Percentiles rank a stretch among this genome's conserved stretches.
phyloP scores from a whole-genome alignment of 805 yeast genomes.

The Hanseniaspora mollemarum region DNA sequence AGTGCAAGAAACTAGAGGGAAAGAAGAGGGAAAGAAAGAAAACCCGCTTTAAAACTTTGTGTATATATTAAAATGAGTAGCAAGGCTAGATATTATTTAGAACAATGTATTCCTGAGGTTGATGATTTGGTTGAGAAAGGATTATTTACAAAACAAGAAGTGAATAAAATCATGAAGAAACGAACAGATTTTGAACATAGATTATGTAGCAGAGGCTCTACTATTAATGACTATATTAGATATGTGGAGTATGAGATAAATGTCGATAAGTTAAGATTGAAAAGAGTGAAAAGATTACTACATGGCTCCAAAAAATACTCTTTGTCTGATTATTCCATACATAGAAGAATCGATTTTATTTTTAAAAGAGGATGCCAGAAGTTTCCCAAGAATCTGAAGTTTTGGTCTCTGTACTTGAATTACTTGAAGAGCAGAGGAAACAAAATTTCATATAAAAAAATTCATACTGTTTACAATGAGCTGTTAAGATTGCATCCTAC shows the following conservation, averaged over 20 bases:
- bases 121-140: conserved; percentile 77
- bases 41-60: too few relatives aligned
- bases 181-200: conserved; percentile 94
- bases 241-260: conserved; percentile 73
- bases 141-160: conserved; percentile 70
- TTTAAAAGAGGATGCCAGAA: conserved; percentile 72
- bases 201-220: conserved; percentile 70
- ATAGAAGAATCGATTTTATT: conserved; percentile 66
- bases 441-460: conserved; percentile 55
- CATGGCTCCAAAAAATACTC: conserved; percentile 49
- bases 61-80: conserved; percentile 30
- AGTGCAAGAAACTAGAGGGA: too few relatives aligned
- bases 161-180: conserved; percentile 74
- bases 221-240: conserved; percentile 60
- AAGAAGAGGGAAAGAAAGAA: too few relatives aligned
- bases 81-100: conserved; percentile 45
- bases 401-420: conserved; percentile 70
- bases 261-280: conserved; percentile 64
- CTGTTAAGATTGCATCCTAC: conserved; percentile 82
- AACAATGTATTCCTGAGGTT: conserved; percentile 77
- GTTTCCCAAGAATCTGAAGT: conserved; percentile 61
- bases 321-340: conserved; percentile 78
- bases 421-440: conserved; percentile 45
- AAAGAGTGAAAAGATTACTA: conserved; percentile 53
- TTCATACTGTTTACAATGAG: conserved; percentile 64